A percentile compares a stretch with the other conserved stretches of the same genome.
Conservation (phyloP, 2,329 filamentous ascomycete genomes). For the Penicillium expansum region DNA sequence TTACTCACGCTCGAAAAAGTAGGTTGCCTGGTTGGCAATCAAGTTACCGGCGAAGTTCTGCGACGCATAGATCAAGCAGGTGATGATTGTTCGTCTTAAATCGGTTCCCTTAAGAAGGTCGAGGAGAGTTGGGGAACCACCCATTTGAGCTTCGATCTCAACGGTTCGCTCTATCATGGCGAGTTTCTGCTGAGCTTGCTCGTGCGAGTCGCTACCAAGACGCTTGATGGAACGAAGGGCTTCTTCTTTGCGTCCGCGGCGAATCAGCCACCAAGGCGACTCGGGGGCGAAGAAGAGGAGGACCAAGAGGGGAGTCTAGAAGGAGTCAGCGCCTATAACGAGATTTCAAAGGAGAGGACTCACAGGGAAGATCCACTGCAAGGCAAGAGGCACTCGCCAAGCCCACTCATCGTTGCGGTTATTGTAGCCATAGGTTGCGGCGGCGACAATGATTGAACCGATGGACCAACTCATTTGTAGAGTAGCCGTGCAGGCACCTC, state of each 20-base stretch:
- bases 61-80: slow-evolving; percentile 32
- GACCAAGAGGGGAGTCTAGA: slow-evolving; percentile 29
- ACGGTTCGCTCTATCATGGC: slow-evolving; percentile 37
- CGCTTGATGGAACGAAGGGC: slow-evolving; percentile 27
- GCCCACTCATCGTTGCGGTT: slow-evolving; percentile 22
- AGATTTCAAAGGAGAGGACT: neutral
- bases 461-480: slow-evolving; percentile 34
- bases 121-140: slow-evolving; percentile 27
- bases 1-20: slow-evolving; percentile 52
- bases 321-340: neutral
- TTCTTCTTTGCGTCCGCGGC: slow-evolving; percentile 25
- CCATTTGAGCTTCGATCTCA: slow-evolving; percentile 31
- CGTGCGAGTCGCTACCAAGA: slow-evolving; percentile 18
- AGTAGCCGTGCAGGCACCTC: slow-evolving; percentile 27
- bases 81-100: slow-evolving; percentile 31
- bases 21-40: slow-evolving; percentile 62
- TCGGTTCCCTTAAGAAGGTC: slow-evolving; percentile 36
- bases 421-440: slow-evolving; percentile 24
- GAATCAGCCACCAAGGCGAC: slow-evolving; percentile 31
- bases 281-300: slow-evolving; percentile 30
- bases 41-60: slow-evolving; percentile 59
- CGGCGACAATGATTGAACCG: slow-evolving; percentile 30
- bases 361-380: slow-evolving; percentile 34
- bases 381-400: slow-evolving; percentile 27
- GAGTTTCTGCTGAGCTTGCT: slow-evolving; percentile 21